Conservation (phyloP, 345 rosid species). For the Chamaenerion angustifolium region DNA sequence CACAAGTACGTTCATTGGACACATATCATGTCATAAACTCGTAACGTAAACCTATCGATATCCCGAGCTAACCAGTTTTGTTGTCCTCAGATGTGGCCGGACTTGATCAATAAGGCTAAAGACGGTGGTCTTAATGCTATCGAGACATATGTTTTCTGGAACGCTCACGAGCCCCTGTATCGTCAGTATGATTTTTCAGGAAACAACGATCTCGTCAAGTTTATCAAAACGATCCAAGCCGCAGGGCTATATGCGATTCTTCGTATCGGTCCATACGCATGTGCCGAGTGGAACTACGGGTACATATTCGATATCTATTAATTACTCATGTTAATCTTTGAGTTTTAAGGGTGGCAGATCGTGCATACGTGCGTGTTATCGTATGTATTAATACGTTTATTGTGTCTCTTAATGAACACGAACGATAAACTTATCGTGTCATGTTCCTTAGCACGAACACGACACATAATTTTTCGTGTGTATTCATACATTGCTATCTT, state of each 20-base stretch:
- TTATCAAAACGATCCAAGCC: slow-evolving; percentile 21
- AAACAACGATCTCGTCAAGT: slow-evolving; percentile 27
- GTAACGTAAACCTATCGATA: no score
- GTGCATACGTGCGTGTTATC: no score
- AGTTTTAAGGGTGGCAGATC: no score
- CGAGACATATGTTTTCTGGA: slow-evolving; percentile 69
- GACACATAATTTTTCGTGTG: no score
- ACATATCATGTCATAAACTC: no score
- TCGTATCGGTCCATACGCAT: slow-evolving; percentile 38
- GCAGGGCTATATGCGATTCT: slow-evolving; percentile 27
- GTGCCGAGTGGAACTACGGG: slow-evolving; percentile 39
- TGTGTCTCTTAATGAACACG: no score
- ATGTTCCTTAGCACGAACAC: no score
- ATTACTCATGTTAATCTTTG: no score
- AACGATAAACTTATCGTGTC: no score
- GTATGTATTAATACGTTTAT: no score
- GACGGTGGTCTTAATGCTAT: slow-evolving; percentile 50
- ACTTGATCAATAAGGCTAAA: slow-evolving; percentile 23
- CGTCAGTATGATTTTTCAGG: slow-evolving; percentile 27
- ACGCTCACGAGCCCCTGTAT: slow-evolving; percentile 33
- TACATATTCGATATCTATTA: slow-evolving; percentile 4
- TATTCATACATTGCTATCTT: no score
- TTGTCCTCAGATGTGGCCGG: slow-evolving; percentile 25
- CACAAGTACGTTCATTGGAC: no score
- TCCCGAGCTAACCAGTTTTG: background rate